phyloP scores from a whole-genome alignment of 1,139 yeast genomes.

The Ashbya aceris region DNA sequence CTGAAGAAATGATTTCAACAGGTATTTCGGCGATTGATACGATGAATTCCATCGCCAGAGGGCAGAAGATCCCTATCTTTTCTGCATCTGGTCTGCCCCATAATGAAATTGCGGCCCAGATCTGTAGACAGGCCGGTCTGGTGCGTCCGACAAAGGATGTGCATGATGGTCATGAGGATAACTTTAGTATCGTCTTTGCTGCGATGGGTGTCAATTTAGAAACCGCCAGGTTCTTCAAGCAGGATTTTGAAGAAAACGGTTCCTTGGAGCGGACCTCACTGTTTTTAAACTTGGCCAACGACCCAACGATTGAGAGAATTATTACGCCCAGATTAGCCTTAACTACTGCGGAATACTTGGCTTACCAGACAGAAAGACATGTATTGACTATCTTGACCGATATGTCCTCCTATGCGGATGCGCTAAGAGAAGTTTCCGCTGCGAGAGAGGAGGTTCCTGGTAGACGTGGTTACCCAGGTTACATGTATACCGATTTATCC shows the following conservation, averaged over 20 bases:
- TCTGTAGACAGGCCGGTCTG: constrained; percentile 98
- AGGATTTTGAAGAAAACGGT: constrained; percentile 98
- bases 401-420: constrained; percentile 99
- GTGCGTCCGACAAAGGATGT: constrained; percentile 99
- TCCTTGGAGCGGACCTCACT: constrained; percentile 95
- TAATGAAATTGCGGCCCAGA: constrained; percentile 98
- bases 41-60: constrained; percentile 99
- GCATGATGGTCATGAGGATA: constrained; percentile 98
- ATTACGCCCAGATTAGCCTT: constrained; percentile 99
- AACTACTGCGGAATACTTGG: constrained; percentile 96
- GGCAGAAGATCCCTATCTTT: constrained; percentile 97
- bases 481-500: constrained; percentile 98
- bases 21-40: constrained; percentile 98
- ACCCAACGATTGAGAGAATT: constrained; percentile 98
- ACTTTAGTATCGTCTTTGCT: constrained; percentile 96
- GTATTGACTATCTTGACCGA: constrained; percentile 96
- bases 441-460: constrained; percentile 99
- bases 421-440: constrained; percentile 98
- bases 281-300: constrained; percentile 95
- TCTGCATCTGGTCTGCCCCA: constrained; percentile 99
- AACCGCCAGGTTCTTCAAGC: constrained; percentile 90
- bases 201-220: constrained; percentile 96
- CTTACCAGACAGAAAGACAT: constrained; percentile 98
- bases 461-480: constrained; percentile 99
- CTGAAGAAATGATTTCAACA: constrained; percentile 98